Evolutionary conservation across 2,329 filamentous ascomycete genomes (phyloP), one percentile per base, ranked within the genome.

Genomic region (Bipolaris zeicola): DNA sequence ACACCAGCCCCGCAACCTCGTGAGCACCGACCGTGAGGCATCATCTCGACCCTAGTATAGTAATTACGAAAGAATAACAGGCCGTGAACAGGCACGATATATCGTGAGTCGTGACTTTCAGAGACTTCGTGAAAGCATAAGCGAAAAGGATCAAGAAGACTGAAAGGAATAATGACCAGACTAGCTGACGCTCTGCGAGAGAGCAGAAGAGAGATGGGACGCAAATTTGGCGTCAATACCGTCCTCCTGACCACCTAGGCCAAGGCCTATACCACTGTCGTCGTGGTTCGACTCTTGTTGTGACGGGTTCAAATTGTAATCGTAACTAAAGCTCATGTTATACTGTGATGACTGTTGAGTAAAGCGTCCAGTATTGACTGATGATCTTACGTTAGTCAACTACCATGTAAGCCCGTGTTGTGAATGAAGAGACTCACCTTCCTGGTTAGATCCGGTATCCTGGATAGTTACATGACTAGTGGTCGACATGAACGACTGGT

Each of bases 321-420:
- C 70, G 43, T 73, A 69, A 44, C 64, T 66, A 65, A 75, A 74
- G 59, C 63, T 71, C 66, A 74, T 65, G 58, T 72, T 65, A 60
- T 69, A 70, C 51, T 68, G 68, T 61, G 60, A 52, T 52, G 54
- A 28, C 13, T 65, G 66, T 65, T 69, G 61, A 71, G 69, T 46
- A 71, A 66, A 68, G 60, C 64, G 65, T 70, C 68, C 65, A 69
- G 68, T 42, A 61, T 69, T 63, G 65, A 71, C 73, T 76, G 69
- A 52, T 66, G 57, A 63, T 68, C 68, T 70, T 71, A 60, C 56
- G 69, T 74, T 66, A 74, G 70, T 73, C 64, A 75, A 73, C 62
- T 62, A 67, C 61, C 60, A 67, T 55, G 10, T 37, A 36, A 48
- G 16, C 34, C 24, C 26, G 59, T 26, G 22, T 54, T 48, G 42